phyloP scores from a whole-genome alignment of 768 basidiomycete species.

The Naganishia kalamii region DNA sequence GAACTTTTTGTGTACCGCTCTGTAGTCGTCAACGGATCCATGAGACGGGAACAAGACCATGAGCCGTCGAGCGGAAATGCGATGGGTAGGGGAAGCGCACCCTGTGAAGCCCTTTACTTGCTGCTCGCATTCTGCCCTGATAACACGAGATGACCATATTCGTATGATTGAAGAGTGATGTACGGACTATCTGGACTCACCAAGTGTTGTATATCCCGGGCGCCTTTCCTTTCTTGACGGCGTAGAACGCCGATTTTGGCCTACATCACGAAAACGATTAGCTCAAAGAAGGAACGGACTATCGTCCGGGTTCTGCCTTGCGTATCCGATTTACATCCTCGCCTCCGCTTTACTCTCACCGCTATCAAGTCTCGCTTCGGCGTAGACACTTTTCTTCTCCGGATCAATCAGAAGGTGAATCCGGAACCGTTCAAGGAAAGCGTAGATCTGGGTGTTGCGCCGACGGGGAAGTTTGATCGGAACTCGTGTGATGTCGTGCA shows the following conservation, averaged over 20 bases:
- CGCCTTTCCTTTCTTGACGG: constrained; percentile 60
- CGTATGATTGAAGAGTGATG: not conserved
- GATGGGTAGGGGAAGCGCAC: constrained; percentile 24
- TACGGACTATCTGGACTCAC: constrained; percentile 47
- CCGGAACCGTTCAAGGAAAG: not conserved
- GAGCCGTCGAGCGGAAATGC: not conserved
- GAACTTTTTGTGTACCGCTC: constrained; percentile 67
- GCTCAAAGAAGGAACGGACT: no score
- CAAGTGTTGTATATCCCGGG: constrained; percentile 68
- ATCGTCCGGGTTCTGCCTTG: no score
- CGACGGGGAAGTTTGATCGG: not conserved
- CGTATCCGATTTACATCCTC: no score
- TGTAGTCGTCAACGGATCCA: not conserved
- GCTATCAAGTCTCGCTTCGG: no score
- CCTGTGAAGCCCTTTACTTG: constrained; percentile 62
- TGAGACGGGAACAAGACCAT: not conserved
- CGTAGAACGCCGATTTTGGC: constrained; percentile 54
- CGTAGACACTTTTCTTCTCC: no score
- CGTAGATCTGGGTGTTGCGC: not conserved
- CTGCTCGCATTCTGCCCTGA: constrained; percentile 64
- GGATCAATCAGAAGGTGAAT: not conserved
- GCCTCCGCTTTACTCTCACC: no score
- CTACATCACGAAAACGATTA: not conserved
- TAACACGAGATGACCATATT: not conserved
- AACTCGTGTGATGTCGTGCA: not conserved